Percentiles rank a stretch among this genome's conserved stretches.
Evolutionary conservation across 495 filamentous ascomycete species (phyloP).

Genomic region (Apodospora peruviana): DNA sequence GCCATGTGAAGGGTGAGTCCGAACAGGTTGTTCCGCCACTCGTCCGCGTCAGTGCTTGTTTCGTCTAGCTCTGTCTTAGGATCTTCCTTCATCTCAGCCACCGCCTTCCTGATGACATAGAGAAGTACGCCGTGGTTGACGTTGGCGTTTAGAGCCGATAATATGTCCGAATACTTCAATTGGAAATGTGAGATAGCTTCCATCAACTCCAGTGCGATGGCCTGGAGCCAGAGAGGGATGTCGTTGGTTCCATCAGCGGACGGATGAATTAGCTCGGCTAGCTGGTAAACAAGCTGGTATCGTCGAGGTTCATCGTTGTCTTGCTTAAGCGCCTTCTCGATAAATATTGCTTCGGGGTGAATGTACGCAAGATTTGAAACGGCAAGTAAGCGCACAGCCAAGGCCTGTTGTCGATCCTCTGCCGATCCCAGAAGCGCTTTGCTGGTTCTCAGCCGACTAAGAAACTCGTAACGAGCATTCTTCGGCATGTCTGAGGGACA

Average conservation of each 20-base stretch:
- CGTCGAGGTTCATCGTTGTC: constrained; percentile 88
- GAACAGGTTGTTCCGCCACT: constrained; percentile 88
- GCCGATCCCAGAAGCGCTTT: constrained; percentile 62
- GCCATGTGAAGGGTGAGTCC: constrained; percentile 72
- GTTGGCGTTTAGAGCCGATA: constrained; percentile 80
- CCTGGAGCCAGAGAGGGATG: constrained; percentile 70
- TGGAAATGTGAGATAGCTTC: constrained; percentile 79
- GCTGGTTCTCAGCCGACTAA: constrained; percentile 78
- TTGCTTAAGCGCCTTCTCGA: constrained; percentile 76
- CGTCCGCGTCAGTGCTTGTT: constrained; percentile 55
- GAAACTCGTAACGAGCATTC: constrained; percentile 73
- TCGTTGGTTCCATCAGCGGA: constrained; percentile 58
- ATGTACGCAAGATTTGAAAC: constrained; percentile 91
- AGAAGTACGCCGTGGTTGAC: constrained; percentile 96
- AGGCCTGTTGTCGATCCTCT: constrained; percentile 64
- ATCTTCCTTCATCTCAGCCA: constrained; percentile 67
- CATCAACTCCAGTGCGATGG: constrained; percentile 73
- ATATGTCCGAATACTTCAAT: constrained; percentile 69
- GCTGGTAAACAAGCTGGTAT: constrained; percentile 85
- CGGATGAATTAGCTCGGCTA: constrained; percentile 81
- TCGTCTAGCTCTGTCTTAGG: constrained; percentile 48
- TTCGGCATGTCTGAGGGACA: constrained; percentile 63
- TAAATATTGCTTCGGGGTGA: constrained; percentile 69
- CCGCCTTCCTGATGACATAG: constrained; percentile 84
- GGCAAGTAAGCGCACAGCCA: constrained; percentile 77